Percentiles rank a stretch among this genome's conserved stretches.
Conservation (phyloP, 805 yeast species). For the Spathaspora sp. region DNA sequence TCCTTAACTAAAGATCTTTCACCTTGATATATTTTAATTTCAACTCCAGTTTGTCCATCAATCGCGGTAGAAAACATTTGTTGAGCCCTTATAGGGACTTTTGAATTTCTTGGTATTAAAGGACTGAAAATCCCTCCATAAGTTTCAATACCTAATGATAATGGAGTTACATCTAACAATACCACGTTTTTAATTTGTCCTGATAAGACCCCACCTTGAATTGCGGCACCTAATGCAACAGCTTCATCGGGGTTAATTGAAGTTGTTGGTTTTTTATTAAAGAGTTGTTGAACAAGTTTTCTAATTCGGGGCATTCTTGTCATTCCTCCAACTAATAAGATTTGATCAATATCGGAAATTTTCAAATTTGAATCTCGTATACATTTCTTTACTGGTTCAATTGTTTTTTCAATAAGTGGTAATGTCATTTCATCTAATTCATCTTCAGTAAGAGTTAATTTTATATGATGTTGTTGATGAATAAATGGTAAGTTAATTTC, state of each 20-base stretch:
- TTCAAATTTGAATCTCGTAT: conserved; percentile 69
- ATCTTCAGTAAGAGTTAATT: conserved; percentile 56
- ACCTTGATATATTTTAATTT: conserved; percentile 76
- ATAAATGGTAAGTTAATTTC: conserved; percentile 70
- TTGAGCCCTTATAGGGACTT: conserved; percentile 72
- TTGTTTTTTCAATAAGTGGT: conserved; percentile 62
- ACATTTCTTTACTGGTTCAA: conserved; percentile 72
- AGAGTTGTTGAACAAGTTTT: conserved; percentile 54
- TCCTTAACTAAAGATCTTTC: conserved; percentile 76
- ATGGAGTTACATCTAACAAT: conserved; percentile 76
- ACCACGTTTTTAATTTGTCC: conserved; percentile 81
- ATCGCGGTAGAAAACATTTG: conserved; percentile 79
- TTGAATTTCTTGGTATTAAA: conserved; percentile 70
- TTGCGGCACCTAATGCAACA: conserved; percentile 89
- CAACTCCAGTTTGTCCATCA: conserved; percentile 82
- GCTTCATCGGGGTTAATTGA: conserved; percentile 89
- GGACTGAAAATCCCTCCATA: conserved; percentile 83
- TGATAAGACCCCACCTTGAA: conserved; percentile 81
- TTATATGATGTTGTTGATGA: conserved; percentile 57
- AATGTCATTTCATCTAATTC: conserved; percentile 66
- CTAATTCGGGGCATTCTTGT: conserved; percentile 84
- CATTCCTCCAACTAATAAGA: conserved; percentile 84
- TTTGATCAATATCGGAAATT: conserved; percentile 66
- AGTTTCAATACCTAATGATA: conserved; percentile 79
- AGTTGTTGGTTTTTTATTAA: conserved; percentile 64